A percentile compares a stretch with the other conserved stretches of the same genome.
phyloP scores from a whole-genome alignment of 306 rosid species.

The Quercus wislizeni region DNA sequence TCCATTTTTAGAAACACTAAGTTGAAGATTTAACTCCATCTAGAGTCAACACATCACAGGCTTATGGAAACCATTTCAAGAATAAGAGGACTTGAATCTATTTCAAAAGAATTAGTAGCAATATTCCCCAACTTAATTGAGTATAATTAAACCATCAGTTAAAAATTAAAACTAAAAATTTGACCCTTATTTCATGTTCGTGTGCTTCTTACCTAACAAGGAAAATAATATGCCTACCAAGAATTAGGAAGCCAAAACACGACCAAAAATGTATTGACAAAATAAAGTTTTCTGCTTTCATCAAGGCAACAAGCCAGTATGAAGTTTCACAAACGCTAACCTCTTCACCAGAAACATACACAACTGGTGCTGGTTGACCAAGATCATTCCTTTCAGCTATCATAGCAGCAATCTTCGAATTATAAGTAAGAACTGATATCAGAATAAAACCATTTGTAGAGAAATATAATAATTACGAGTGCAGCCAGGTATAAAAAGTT shows the following conservation, averaged over 20 bases:
- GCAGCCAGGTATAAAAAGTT: not conserved
- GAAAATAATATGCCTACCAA: not conserved
- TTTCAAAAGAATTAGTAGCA: not conserved
- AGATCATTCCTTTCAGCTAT: slow-evolving; percentile 52
- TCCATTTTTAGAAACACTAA: not conserved
- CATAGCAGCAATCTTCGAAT: slow-evolving; percentile 69
- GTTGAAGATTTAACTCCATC: not conserved
- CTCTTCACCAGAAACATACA: slow-evolving; percentile 98
- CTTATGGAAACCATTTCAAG: not conserved
- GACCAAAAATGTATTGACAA: slow-evolving; percentile 2
- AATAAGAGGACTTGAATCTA: not conserved
- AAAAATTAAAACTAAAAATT: not conserved
- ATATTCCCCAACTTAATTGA: not conserved
- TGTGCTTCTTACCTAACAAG: not conserved
- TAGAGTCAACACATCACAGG: not conserved
- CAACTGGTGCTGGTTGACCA: slow-evolving; percentile 47
- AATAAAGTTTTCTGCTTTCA: not conserved
- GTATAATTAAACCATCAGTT: not conserved
- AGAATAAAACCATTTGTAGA: slow-evolving; percentile 2
- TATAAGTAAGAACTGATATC: slow-evolving; percentile 20
- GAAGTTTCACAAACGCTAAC: slow-evolving; percentile 39
- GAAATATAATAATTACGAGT: not conserved
- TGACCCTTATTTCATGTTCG: not conserved
- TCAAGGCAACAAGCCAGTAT: not conserved
- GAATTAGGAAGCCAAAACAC: not conserved